Evolutionary conservation across 768 basidiomycete genomes (phyloP).

Genomic region (Auricularia cornea): DNA sequence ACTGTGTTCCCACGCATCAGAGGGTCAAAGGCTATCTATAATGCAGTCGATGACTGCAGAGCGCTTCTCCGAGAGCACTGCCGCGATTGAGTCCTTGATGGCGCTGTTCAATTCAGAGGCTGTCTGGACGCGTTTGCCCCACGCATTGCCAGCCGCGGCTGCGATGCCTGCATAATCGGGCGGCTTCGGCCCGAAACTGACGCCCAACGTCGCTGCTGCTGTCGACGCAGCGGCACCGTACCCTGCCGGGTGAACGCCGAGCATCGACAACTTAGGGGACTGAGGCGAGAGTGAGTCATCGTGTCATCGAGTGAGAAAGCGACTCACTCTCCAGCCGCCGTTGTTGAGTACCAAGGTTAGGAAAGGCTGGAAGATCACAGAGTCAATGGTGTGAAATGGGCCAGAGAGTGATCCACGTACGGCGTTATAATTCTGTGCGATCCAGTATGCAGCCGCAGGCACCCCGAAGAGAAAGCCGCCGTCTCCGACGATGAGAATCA

Average conservation of each 20-base stretch:
- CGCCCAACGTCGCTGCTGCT: constrained; percentile 41
- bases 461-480: constrained; percentile 62
- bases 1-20: too few relatives aligned
- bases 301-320: not conserved
- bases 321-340: constrained; percentile 53
- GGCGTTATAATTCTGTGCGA: constrained; percentile 58
- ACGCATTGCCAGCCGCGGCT: constrained; percentile 58
- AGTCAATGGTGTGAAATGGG: not conserved
- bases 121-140: constrained; percentile 35
- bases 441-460: constrained; percentile 63
- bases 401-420: constrained; percentile 29
- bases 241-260: constrained; percentile 54
- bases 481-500: constrained; percentile 57
- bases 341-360: constrained; percentile 65
- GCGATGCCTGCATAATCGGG: constrained; percentile 59
- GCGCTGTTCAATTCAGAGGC: constrained; percentile 26
- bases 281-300: constrained; percentile 14
- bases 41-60: constrained; percentile 62
- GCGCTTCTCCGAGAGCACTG: constrained; percentile 48
- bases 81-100: constrained; percentile 42
- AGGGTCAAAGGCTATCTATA: constrained; percentile 35
- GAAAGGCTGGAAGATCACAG: constrained; percentile 42
- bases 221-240: constrained; percentile 35
- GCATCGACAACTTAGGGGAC: constrained; percentile 57
- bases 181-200: constrained; percentile 52